These are phyloP conservation scores for Crithidia sp. DNA, from an alignment of 208 protist species.

Conservation along the genomic window DNA sequence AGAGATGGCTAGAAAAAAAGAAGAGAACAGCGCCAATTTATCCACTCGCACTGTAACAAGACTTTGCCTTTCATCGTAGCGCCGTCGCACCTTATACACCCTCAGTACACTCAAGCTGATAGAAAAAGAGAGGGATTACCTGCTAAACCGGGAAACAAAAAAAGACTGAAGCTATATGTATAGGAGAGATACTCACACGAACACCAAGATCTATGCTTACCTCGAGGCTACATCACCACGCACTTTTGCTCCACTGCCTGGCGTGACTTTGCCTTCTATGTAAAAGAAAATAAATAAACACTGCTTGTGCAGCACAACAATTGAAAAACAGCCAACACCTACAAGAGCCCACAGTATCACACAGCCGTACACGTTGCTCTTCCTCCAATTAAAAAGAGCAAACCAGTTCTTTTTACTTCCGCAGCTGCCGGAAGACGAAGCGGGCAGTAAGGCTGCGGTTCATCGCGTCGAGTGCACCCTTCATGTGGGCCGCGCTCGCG, in stretches of 20 bases:
- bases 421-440: conserved; percentile 52
- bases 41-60: too few relatives aligned
- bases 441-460: conserved; percentile 58
- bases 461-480: conserved; percentile 67
- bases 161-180: background rate
- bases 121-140: background rate
- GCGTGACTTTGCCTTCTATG: background rate
- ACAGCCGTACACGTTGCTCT: too few relatives aligned
- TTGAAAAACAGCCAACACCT: background rate
- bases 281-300: background rate
- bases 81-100: too few relatives aligned
- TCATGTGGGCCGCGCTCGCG: conserved; percentile 60
- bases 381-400: too few relatives aligned
- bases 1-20: background rate
- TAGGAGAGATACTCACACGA: too few relatives aligned
- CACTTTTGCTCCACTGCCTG: background rate
- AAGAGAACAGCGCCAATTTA: background rate
- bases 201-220: background rate
- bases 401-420: background rate
- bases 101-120: background rate
- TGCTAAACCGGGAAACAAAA: background rate
- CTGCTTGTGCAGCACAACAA: too few relatives aligned
- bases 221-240: background rate
- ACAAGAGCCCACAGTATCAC: too few relatives aligned
- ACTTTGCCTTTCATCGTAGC: too few relatives aligned